These are phyloP conservation scores for Glonium stellatum DNA, from an alignment of 495 filamentous ascomycete species.

Conservation along the genomic window DNA sequence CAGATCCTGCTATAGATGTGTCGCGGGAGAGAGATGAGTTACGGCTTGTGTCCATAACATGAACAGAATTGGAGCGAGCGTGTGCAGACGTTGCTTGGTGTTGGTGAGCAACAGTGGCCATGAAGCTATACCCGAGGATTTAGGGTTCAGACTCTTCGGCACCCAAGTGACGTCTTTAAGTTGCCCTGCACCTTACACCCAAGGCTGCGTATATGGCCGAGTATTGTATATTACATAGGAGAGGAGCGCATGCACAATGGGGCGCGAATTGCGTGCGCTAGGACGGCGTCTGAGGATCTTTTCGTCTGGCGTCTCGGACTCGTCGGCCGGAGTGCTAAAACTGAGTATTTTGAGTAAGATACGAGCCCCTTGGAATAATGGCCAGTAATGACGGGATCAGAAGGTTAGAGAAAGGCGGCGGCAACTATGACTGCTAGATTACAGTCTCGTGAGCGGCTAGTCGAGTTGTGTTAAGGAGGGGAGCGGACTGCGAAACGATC, in stretches of 20 bases:
- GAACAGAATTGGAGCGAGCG: slow-evolving; percentile 15
- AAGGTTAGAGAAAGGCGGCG: background rate
- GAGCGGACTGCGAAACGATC: background rate
- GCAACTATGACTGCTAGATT: background rate
- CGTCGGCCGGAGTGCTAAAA: background rate
- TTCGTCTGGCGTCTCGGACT: slow-evolving; percentile 1
- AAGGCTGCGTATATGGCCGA: background rate
- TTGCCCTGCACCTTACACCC: background rate
- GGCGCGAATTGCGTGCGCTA: background rate
- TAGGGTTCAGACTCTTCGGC: background rate
- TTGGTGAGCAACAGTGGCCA: slow-evolving; percentile 28
- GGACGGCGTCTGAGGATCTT: background rate
- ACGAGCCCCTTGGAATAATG: background rate
- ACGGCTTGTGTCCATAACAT: slow-evolving; percentile 23
- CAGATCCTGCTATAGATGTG: slow-evolving; percentile 8
- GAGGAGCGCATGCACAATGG: background rate
- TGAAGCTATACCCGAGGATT: slow-evolving; percentile 5
- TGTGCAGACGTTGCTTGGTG: slow-evolving; percentile 14
- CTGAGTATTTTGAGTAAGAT: background rate
- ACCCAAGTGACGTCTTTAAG: slow-evolving; percentile 19
- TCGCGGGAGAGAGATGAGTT: slow-evolving; percentile 23
- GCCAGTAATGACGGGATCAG: background rate
- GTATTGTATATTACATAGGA: slow-evolving; percentile 1
- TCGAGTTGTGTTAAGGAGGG: background rate
- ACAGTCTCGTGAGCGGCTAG: background rate